Percentiles rank a stretch among this genome's conserved stretches.
phyloP scores from a whole-genome alignment of 2,329 filamentous ascomycete genomes.

The Coleophoma crateriformis region DNA sequence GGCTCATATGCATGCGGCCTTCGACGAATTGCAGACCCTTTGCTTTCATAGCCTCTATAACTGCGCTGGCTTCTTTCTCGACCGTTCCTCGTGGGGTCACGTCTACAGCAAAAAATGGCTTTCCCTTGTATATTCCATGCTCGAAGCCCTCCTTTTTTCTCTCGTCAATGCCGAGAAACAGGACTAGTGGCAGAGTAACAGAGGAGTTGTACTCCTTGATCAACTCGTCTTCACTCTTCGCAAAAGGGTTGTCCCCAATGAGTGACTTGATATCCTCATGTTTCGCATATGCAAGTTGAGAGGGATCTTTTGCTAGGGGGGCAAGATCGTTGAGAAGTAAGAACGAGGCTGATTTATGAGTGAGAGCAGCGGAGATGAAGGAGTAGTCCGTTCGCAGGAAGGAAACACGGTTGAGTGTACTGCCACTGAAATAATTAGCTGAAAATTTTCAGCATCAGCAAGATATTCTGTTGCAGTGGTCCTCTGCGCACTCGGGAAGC shows the following conservation, averaged over 20 bases:
- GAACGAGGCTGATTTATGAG: constrained; percentile 63
- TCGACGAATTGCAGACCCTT: constrained; percentile 61
- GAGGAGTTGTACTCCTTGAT: constrained; percentile 71
- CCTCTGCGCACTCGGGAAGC: too few species aligned
- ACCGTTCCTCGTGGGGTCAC: constrained; percentile 66
- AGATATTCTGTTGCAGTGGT: too few species aligned
- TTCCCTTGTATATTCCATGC: constrained; percentile 64
- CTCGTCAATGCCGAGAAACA: constrained; percentile 85
- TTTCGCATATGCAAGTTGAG: constrained; percentile 61
- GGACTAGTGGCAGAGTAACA: constrained; percentile 60
- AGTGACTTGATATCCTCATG: constrained; percentile 65
- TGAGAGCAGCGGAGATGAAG: constrained; percentile 66
- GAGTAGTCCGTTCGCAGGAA: constrained; percentile 66
- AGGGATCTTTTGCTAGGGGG: constrained; percentile 59
- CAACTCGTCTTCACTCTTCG: constrained; percentile 64
- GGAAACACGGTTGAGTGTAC: constrained; percentile 71
- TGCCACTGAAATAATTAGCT: constrained; percentile 79
- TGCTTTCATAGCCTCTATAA: constrained; percentile 55
- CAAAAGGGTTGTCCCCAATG: constrained; percentile 68
- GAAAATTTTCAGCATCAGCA: too few species aligned
- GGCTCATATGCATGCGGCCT: constrained; percentile 49
- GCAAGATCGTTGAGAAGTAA: constrained; percentile 74
- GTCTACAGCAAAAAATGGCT: constrained; percentile 86
- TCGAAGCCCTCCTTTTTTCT: constrained; percentile 41
- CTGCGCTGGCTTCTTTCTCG: constrained; percentile 53